Percentiles rank a stretch among this genome's conserved stretches.
phyloP scores from a whole-genome alignment of 2,329 filamentous ascomycete genomes.

The Tolypocladium nubicola region DNA sequence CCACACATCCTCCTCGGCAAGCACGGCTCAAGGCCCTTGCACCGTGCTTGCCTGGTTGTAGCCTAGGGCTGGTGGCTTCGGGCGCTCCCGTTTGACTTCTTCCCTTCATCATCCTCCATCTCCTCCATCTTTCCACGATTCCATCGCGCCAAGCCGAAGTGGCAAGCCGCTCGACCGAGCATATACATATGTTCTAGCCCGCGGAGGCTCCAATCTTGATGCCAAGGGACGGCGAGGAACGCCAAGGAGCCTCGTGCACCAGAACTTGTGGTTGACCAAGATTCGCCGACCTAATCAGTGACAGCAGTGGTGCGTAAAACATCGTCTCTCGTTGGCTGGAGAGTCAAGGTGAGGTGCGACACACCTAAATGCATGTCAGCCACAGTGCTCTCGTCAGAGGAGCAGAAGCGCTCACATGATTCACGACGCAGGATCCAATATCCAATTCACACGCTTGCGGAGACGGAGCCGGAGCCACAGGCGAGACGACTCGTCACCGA shows the following conservation, averaged over 20 bases:
- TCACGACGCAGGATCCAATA: not conserved
- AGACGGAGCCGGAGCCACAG: not conserved
- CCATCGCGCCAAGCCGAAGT: not conserved
- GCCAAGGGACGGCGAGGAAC: not conserved
- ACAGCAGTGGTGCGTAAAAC: not conserved
- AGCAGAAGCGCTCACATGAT: not conserved
- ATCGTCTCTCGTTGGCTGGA: not conserved
- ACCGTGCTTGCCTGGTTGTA: not conserved
- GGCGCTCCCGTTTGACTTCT: not conserved
- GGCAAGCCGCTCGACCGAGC: not conserved
- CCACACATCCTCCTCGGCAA: not conserved
- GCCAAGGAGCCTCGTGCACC: too few relatives aligned
- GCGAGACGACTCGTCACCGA: not conserved
- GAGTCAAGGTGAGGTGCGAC: not conserved
- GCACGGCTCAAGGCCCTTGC: not conserved
- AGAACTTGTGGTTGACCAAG: not conserved
- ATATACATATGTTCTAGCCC: not conserved
- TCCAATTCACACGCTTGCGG: not conserved
- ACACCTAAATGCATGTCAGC: not conserved
- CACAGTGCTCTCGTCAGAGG: not conserved
- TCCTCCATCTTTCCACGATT: not conserved
- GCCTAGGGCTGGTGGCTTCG: not conserved
- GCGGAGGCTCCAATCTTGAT: too few relatives aligned
- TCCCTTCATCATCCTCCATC: not conserved
- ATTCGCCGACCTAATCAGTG: not conserved